These are phyloP conservation scores for Pythium oligandrum DNA, from an alignment of 352 stramenopile genomes.

Conservation along the genomic window DNA sequence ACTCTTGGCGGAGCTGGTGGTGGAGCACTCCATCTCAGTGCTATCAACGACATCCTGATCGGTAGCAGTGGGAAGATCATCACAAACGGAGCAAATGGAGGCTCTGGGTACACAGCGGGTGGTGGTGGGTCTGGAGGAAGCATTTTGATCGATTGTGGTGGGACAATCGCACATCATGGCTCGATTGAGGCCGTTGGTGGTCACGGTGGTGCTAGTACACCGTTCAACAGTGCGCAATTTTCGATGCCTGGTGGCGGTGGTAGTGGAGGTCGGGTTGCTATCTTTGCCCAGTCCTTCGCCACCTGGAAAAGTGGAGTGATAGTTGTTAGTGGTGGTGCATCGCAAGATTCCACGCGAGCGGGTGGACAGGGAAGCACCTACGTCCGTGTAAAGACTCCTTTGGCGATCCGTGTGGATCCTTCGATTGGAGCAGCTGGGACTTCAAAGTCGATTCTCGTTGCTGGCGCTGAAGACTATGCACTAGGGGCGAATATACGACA, in stretches of 20 bases:
- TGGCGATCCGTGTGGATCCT: constrained; percentile 54
- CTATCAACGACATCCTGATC: constrained; percentile 93
- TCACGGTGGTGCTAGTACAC: constrained; percentile 57
- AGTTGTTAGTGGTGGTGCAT: constrained; percentile 63
- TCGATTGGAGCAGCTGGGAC: constrained; percentile 65
- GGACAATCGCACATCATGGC: constrained; percentile 61
- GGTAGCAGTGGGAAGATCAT: constrained; percentile 67
- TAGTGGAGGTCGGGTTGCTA: constrained; percentile 79
- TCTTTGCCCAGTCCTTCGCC: constrained; percentile 90
- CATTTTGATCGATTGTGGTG: constrained; percentile 44
- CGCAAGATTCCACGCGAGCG: constrained; percentile 30
- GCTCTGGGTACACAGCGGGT: constrained; percentile 47
- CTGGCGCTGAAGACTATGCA: constrained; percentile 36
- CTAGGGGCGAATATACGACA: constrained; percentile 1
- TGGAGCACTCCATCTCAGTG: constrained; percentile 79
- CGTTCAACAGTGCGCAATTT: constrained; percentile 8
- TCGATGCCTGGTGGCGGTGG: constrained; percentile 79
- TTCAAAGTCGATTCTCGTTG: constrained; percentile 59
- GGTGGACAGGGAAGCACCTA: constrained; percentile 36
- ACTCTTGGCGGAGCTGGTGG: constrained; percentile 89
- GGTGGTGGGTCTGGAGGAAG: constrained; percentile 52
- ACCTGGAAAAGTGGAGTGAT: constrained; percentile 81
- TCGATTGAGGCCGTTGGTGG: constrained; percentile 76
- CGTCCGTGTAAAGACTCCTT: constrained; percentile 36
- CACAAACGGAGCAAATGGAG: constrained; percentile 65